Conservation (phyloP, 2,329 filamentous ascomycete species). For the Pezicula neosporulosa region DNA sequence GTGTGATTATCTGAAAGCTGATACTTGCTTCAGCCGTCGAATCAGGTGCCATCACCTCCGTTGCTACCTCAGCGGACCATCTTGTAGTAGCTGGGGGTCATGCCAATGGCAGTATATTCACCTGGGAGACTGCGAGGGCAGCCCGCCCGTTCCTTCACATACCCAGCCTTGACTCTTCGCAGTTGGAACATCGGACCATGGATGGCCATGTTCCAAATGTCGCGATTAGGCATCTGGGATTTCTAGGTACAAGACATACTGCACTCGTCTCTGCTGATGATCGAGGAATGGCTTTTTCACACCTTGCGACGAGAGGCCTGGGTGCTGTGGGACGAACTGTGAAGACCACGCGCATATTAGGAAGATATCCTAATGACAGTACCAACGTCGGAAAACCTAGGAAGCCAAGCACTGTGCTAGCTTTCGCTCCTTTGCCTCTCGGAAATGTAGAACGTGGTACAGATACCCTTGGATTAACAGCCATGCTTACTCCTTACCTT, state of each 20-base stretch:
- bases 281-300: constrained; percentile 95
- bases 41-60: constrained; percentile 79
- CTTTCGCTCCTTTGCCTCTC: constrained; percentile 83
- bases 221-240: constrained; percentile 86
- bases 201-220: constrained; percentile 82
- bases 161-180: constrained; percentile 65
- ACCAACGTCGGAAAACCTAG: constrained; percentile 59
- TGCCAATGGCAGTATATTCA: constrained; percentile 87
- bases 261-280: constrained; percentile 94
- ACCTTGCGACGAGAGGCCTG: constrained; percentile 87
- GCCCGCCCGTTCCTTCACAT: constrained; percentile 87
- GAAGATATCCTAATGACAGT: constrained; percentile 77
- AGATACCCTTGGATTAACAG: constrained; percentile 85
- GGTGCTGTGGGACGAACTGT: constrained; percentile 82
- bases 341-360: constrained; percentile 85
- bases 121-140: constrained; percentile 86
- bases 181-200: constrained; percentile 59
- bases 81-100: constrained; percentile 89
- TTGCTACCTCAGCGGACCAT: constrained; percentile 92
- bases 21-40: constrained; percentile 67
- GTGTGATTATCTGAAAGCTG: constrained; percentile 9
- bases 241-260: constrained; percentile 88
- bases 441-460: constrained; percentile 92
- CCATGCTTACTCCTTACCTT: constrained; percentile 92
- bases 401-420: constrained; percentile 92